Base-by-base conservation (phyloP, 73 alveolate species). In the Loxodes magnus region DNA sequence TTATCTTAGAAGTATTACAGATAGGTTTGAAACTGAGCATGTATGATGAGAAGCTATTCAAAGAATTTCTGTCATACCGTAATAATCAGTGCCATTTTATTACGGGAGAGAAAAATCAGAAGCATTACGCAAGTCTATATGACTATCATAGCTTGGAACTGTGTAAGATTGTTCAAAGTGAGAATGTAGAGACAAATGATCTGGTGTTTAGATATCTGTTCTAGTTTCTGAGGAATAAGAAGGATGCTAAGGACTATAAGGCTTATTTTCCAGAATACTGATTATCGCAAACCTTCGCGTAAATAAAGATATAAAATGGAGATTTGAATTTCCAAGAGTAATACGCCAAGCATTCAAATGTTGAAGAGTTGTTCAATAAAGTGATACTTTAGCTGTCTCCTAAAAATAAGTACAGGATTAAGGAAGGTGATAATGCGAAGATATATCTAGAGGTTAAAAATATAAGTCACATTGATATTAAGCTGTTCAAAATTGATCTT, bases 401-500 rank as follows among this genome's bases (percentile, higher is more conserved):
- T n/a, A 16, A 33, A n/a, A 33, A 33, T 33, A 12, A 12, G 10
- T 33, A 1, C 14, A 0, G 2, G 0, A n/a, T 33, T 33, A 16
- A 33, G 43, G 14, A 16, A 33, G 14, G 14, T 1, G 20, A 33
- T 0, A 12, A n/a, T 30, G 39, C n/a, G n/a, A 30, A 30, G 10
- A 10, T 10, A 30, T 30, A 6, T 30, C 6, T 30, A 30, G 12
- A 41, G 20, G 43, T 60, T 3, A 6, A 17, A 23, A 27, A 31
- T 16, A 19, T 44, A 2, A 16, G 2, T 10, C 43, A 60, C 17
- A 34, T 39, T 16, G 12, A 19, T 16, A 38, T 12, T 20, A 48
- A 42, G 6, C 37, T 63, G 46, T 63, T 44, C 26, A 66, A 65
- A 30, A 23, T 54, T 52, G 56, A 65, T 52, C 10, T 29, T 20